Percentiles rank a stretch among this genome's conserved stretches.
These are phyloP conservation scores for Lepidium sativum DNA, from an alignment of 345 rosid species.

Conservation along the genomic window DNA sequence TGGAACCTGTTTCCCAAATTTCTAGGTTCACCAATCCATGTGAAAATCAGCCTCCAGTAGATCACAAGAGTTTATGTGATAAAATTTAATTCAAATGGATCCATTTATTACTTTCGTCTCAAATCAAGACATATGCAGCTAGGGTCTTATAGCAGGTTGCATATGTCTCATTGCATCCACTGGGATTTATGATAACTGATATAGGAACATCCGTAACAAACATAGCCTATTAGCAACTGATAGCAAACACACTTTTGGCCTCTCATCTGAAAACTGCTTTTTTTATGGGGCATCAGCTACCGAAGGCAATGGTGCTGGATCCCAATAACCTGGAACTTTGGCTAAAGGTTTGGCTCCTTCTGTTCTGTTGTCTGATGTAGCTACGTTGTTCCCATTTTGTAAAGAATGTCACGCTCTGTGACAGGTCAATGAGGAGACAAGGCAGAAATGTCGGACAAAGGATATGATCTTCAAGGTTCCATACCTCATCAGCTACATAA, in stretches of 20 bases:
- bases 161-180: not conserved
- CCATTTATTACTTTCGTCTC: not conserved
- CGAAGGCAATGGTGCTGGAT: constrained; percentile 52
- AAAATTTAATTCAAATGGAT: not conserved
- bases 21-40: not conserved
- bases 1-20: not conserved
- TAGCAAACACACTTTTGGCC: not conserved
- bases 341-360: constrained; percentile 48
- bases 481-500: constrained; percentile 78
- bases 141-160: not conserved
- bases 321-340: constrained; percentile 82
- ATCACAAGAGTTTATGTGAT: not conserved
- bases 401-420: not conserved
- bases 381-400: not conserved
- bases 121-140: not conserved
- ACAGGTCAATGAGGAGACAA: constrained; percentile 72
- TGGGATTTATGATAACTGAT: not conserved
- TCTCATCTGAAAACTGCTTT: not conserved
- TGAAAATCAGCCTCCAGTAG: not conserved
- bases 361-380: too few relatives aligned
- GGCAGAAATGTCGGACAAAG: constrained; percentile 71
- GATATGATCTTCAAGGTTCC: constrained; percentile 92
- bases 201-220: not conserved
- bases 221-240: not conserved
- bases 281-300: constrained; percentile 32